Evolutionary conservation across 169 alveolate genomes (phyloP), one percentile per base, ranked within the genome.

Genomic region (Cryptosporidium bovis): DNA sequence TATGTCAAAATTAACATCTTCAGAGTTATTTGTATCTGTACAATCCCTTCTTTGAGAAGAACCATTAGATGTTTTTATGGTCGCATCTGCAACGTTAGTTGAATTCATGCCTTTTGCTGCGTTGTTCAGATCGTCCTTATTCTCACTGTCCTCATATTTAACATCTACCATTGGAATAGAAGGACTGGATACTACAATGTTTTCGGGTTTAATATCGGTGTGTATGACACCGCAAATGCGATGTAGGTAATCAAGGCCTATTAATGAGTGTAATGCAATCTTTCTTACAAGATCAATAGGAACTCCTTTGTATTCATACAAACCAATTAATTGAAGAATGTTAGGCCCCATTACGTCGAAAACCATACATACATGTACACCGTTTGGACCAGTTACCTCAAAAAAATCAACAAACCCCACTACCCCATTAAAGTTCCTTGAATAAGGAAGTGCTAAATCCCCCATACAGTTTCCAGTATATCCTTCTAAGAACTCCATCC

Each of bases 151-250:
- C 31, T 91, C 90, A 33, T 89, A 51, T 48, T 51, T 65, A 31
- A 77, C 15, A 18, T 36, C 65, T 56, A 77, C 64, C 87, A 77
- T 60, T 4, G 87, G 87, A 27, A 77, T 56, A 16, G 87, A 34
- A 60, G 60, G 48, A 51, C 87, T 77, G 24, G 83, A 91, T 34
- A 95, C 91, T 13, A 93, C 92, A 15, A 98, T 98, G 91, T 98
- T 98, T 91, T 98, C 99, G 27, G 99, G 99, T 92, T 98, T 98
- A 82, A 98, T 93, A 93, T 98, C 99, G 13, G 99, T 98, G 91
- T 98, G 99, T 83, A 98, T 98, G 64, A 98, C 97, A 71, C 97
- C 96, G 77, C 98, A 96, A 68, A 95, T 95, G 51, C 97, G 95
- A 84, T 96, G 99, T 64, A 98, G 94, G 91, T 97, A 98, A 91